These are phyloP conservation scores for Neurospora sp. DNA, from an alignment of 2,329 filamentous ascomycete genomes.

Conservation along the genomic window DNA sequence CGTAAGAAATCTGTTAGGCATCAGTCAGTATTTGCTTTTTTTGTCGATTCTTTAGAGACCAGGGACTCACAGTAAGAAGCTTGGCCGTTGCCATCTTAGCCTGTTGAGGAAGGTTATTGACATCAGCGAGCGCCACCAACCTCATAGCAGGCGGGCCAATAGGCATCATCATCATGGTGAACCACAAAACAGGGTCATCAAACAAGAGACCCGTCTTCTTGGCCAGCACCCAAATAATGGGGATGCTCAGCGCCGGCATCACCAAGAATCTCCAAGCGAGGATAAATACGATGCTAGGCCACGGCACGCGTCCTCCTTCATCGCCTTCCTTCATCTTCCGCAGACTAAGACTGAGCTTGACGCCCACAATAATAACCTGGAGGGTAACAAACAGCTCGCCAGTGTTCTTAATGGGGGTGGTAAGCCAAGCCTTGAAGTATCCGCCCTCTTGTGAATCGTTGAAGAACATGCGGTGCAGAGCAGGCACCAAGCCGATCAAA, in stretches of 20 bases:
- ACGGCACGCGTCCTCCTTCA: conserved; percentile 33
- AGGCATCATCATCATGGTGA: conserved; percentile 41
- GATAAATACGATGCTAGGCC: conserved; percentile 39
- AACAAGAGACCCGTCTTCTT: conserved; percentile 39
- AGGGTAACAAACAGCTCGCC: conserved; percentile 54
- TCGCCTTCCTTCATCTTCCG: conserved; percentile 36
- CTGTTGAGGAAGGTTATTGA: conserved; percentile 28
- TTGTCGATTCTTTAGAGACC: neutral
- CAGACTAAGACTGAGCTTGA: conserved; percentile 51
- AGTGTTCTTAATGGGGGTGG: conserved; percentile 48
- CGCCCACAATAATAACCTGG: conserved; percentile 56
- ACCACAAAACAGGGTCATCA: conserved; percentile 56
- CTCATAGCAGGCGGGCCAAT: conserved; percentile 38
- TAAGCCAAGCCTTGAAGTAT: conserved; percentile 57
- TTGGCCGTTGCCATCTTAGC: conserved; percentile 34
- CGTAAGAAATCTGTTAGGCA: conserved; percentile 13
- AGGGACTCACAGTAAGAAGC: conserved; percentile 29
- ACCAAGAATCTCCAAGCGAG: conserved; percentile 47
- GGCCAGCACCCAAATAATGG: conserved; percentile 43
- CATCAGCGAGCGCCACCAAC: conserved; percentile 34
- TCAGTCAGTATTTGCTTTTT: neutral
- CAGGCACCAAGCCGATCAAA: conserved; percentile 48
- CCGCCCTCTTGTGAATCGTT: conserved; percentile 45
- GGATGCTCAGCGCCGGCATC: conserved; percentile 49
- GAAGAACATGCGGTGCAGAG: conserved; percentile 54